phyloP scores from a whole-genome alignment of 2,329 filamentous ascomycete species.

The Ophiostoma ips region DNA sequence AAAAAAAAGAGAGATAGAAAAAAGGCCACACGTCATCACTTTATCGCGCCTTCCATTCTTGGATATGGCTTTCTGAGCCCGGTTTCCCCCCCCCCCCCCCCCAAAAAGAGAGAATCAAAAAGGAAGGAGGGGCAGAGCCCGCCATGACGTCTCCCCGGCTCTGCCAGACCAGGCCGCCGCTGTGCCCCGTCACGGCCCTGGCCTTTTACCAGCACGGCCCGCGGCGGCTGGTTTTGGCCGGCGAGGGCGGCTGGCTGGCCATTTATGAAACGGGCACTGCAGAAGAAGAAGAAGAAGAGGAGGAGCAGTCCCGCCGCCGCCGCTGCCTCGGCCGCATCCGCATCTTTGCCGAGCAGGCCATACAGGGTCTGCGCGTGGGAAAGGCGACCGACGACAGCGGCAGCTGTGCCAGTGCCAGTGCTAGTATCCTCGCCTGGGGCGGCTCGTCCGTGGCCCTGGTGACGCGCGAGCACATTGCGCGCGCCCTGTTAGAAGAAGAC shows the following conservation, averaged over 20 bases:
- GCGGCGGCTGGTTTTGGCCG: conserved; percentile 29
- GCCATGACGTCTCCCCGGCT: neutral
- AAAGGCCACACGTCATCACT: too few relatives aligned
- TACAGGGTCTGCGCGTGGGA: conserved; percentile 55
- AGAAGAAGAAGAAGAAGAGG: neutral
- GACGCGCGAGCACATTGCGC: conserved; percentile 20
- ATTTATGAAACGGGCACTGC: conserved; percentile 30
- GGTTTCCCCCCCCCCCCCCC: too few relatives aligned
- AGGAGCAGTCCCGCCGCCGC: neutral
- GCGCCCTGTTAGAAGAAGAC: conserved; percentile 17
- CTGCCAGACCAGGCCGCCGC: conserved; percentile 7
- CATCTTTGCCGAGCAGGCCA: conserved; percentile 53
- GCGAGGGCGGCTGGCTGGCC: conserved; percentile 44
- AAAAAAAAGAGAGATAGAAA: neutral
- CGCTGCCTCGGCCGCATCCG: conserved; percentile 25
- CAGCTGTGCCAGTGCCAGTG: too few relatives aligned
- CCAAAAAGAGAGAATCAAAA: neutral
- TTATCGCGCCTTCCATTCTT: neutral
- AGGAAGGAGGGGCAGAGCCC: neutral
- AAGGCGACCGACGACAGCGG: conserved; percentile 8
- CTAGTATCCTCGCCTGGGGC: conserved; percentile 62
- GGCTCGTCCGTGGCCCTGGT: conserved; percentile 42
- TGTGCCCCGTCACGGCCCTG: conserved; percentile 46
- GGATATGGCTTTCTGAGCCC: neutral
- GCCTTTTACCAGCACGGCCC: conserved; percentile 28